Conservation (phyloP, 164 flowering plant genomes). For the Macadamia integrifolia region DNA sequence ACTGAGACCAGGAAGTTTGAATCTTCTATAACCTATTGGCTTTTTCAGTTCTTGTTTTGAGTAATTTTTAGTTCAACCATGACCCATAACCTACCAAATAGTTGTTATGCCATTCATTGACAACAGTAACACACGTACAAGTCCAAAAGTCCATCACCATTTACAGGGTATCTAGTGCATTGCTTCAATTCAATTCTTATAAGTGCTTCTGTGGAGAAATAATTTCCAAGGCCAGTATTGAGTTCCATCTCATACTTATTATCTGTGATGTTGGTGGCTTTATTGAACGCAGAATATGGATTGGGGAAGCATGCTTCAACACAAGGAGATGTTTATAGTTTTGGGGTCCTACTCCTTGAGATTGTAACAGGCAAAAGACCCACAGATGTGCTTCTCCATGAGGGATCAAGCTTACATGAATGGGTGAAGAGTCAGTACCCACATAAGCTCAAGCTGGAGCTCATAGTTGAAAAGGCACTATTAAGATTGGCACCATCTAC, state of each 20-base stretch:
- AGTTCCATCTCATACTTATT: not conserved
- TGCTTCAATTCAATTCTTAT: too few relatives aligned
- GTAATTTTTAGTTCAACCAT: too few relatives aligned
- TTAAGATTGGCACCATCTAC: constrained; percentile 14
- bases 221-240: not conserved
- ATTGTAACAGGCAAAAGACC: constrained; percentile 70
- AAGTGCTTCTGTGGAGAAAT: constrained; percentile 3
- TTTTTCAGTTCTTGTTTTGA: too few relatives aligned
- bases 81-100: too few relatives aligned
- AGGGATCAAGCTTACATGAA: constrained; percentile 62
- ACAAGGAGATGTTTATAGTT: constrained; percentile 85
- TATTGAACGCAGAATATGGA: constrained; percentile 60
- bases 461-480: constrained; percentile 44
- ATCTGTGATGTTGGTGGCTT: not conserved
- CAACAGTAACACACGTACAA: too few relatives aligned
- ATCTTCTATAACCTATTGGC: too few relatives aligned
- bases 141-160: not conserved
- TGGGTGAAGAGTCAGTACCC: constrained; percentile 75
- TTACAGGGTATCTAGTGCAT: too few relatives aligned
- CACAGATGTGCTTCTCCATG: constrained; percentile 51
- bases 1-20: too few relatives aligned
- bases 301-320: constrained; percentile 73
- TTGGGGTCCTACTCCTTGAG: constrained; percentile 73
- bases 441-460: constrained; percentile 38
- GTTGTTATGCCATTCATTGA: too few relatives aligned